Evolutionary conservation across 257 asterid species (phyloP), one percentile per base, ranked within the genome.

Genomic region (Anisodus tanguticus): DNA sequence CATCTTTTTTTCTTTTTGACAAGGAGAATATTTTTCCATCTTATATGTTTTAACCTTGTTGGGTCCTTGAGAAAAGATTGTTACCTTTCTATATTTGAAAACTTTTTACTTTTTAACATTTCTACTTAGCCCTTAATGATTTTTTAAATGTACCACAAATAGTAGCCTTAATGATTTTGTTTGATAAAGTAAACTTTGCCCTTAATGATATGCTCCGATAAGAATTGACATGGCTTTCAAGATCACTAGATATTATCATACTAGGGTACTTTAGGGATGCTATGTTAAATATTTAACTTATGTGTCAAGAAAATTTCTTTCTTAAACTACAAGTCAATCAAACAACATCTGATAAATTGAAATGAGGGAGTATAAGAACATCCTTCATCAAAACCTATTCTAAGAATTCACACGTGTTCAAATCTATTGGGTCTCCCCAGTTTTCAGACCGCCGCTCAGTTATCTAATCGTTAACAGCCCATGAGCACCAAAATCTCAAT

Each of bases 181-280:
- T 41, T 41, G 45, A 41, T 41, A 41, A 41, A 41, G 45, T 41
- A 41, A 41, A 41, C 5, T 41, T 41, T 5, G 26, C 37, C 76
- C 22, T 37, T 41, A 68, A 68, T 68, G 76, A 68, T 68, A 68
- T 68, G 4, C 45, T 37, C 76, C 51, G 19, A 37, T 13, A 37
- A 68, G 53, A 68, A 68, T 68, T 68, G 77, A 41, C 77, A 39
- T 68, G 53, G 53, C 53, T 68, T 68, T 68, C 77, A 68, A 68
- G 53, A 68, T 6, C 7, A 68, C 51, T 68, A 39, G 26, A 68
- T 39, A 68, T 51, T 16, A 22, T 22, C 26, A 22, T 22, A 22
- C 26, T 22, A 22, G 26, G 12, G 78, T 69, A 39, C 53, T 39
- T 69, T 3, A 39, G 54, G 77, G 6, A 51, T 13, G 19, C 11